Evolutionary conservation across 2,329 filamentous ascomycete genomes (phyloP).

Genomic region (Xylaria sp.): DNA sequence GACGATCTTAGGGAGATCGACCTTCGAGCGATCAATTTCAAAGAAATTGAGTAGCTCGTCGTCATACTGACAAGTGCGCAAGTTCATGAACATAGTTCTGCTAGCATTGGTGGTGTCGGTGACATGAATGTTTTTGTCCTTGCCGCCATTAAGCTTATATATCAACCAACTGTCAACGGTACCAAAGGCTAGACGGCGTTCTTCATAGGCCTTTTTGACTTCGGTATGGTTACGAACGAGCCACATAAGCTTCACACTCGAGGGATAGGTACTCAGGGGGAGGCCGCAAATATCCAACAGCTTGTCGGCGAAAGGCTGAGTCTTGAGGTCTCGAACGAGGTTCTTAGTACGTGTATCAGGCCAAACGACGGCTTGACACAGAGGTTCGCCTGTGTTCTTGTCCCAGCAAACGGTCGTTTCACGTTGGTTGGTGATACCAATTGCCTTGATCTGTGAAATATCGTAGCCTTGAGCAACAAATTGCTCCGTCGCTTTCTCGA

Average conservation of each 20-base stretch:
- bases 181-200: slow-evolving; percentile 80
- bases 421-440: slow-evolving; percentile 91
- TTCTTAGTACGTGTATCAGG: slow-evolving; percentile 81
- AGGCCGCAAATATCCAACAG: slow-evolving; percentile 79
- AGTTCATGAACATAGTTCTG: slow-evolving; percentile 94
- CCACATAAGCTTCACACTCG: slow-evolving; percentile 87
- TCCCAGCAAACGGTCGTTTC: slow-evolving; percentile 92
- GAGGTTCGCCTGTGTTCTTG: slow-evolving; percentile 77
- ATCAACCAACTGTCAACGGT: slow-evolving; percentile 91
- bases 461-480: slow-evolving; percentile 77
- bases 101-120: slow-evolving; percentile 90
- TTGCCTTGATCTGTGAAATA: slow-evolving; percentile 74
- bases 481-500: slow-evolving; percentile 76
- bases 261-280: slow-evolving; percentile 88
- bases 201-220: slow-evolving; percentile 79
- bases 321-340: slow-evolving; percentile 80
- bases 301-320: slow-evolving; percentile 72
- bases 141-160: slow-evolving; percentile 83
- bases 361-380: slow-evolving; percentile 90
- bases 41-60: slow-evolving; percentile 82
- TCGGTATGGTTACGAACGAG: slow-evolving; percentile 76
- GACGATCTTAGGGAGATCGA: slow-evolving; percentile 83
- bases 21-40: slow-evolving; percentile 72
- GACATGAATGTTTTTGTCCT: slow-evolving; percentile 72
- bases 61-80: slow-evolving; percentile 82